Base-by-base conservation (phyloP, 1,139 yeast genomes). In the Yamadazyma jaroonii region DNA sequence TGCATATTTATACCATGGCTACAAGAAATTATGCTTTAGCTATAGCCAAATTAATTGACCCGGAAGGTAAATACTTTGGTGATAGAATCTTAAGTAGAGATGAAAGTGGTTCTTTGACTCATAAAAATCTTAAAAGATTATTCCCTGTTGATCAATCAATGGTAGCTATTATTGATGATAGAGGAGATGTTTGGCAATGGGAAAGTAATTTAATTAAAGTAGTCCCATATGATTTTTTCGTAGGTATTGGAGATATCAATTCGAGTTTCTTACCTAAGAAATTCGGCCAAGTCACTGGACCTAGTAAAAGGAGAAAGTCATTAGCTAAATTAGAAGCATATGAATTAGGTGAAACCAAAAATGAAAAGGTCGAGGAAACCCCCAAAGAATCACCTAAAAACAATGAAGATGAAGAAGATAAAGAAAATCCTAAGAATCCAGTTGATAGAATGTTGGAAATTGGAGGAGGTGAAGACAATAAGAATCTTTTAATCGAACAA, bases 141-240 rank as follows among this genome's bases (percentile, higher is more conserved):
- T 94, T 94, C 55, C 99, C 98, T 0, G 95, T 92, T 3, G 96
- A 92, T 47, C 95, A 95, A 27, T 83, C 95, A 11, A 86, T 92
- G 96, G 98, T 92, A 32, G 95, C 88, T 3, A 84, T 92, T 32
- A 92, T 92, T 43, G 99, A 92, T 60, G 99, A 92, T 57, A 77
- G 99, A 57, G 98, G 97, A 4, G 99, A 92, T 59, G 98, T 92
- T 9, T 92, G 99, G 99, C 88, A 86, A 55, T 92, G 98, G 98
- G 87, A 89, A 47, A 82, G 85, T 20, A 90, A 92, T 57, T 68
- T 92, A 47, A 79, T 92, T 43, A 88, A 90, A 57, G 98, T 92
- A 8, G 85, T 89, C 2, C 98, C 98, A 0, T 92, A 88, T 58
- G 95, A 88, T 56, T 94, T 92, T 53, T 94, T 94, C 53, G 95